Evolutionary conservation across 345 rosid genomes (phyloP), one percentile per base, ranked within the genome.

Genomic region (Boechera stricta): DNA sequence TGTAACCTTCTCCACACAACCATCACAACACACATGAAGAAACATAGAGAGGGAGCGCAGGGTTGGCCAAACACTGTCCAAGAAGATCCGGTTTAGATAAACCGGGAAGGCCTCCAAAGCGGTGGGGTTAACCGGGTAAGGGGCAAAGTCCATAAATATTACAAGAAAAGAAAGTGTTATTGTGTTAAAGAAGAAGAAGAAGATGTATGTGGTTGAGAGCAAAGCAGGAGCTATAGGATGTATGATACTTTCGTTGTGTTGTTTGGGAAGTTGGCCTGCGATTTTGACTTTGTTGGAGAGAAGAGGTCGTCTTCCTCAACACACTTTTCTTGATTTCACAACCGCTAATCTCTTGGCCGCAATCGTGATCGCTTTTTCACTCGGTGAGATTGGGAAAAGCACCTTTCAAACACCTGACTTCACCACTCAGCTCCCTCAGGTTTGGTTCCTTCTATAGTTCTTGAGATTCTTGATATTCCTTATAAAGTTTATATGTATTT

Each of bases 261-360:
- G 87, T 71, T 65, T 94, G 62, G 98, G 98, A 5, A 94, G 93
- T 63, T 94, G 97, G 96, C 98, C 97, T 26, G 97, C 94, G 39
- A 9, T 94, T 69, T 49, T 94, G 73, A 88, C 96, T 53, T 87
- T 90, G 0, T 81, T 89, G 9, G 98, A 94, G 76, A 75, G 98
- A 73, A 81, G 94, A 15, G 98, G 96, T 1, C 90, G 97, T 58
- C 97, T 89, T 67, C 94, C 98, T 74, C 98, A 91, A 67, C 97
- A 94, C 35, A 91, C 96, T 56, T 94, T 86, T 72, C 96, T 94
- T 38, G 98, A 91, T 79, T 90, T 88, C 68, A 81, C 98, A 10
- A 80, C 87, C 66, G 87, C 94, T n/a, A 94, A 88, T 83, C 87
- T 91, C 70, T 77, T 89, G 75, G 94, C 96, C 47, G 91, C 93